Evolutionary conservation across 768 basidiomycete species (phyloP), one percentile per base, ranked within the genome.

Genomic region (Lactifluus echinatus): DNA sequence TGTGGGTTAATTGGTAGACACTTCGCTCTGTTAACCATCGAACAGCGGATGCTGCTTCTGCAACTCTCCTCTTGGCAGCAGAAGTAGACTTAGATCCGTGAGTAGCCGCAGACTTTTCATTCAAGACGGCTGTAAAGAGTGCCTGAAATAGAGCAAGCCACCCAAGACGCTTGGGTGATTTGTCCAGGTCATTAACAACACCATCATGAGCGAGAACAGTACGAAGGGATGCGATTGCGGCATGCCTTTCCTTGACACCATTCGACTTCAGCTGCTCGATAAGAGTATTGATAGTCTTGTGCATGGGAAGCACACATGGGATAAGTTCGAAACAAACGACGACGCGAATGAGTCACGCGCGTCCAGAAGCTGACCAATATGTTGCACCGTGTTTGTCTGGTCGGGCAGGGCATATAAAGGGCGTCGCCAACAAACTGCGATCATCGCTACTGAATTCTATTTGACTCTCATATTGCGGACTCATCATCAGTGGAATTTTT

Each of bases 71-170:
- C 50, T 75, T 68, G 4, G 81, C 79, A 36, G 79, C 76, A 21
- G 77, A 68, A 8, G 71, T 67, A 2, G 71, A 65, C n/a, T 72
- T 69, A 6, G 71, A 39, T 73, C 70, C 59, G 67, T 74, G 28
- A 54, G 73, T 56, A 28, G 57, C 73, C 10, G 75, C 75, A 15
- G 61, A 70, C 67, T 79, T 84, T 73, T 96, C 94, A 53, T 69
- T 74, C 21, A 72, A 65, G 45, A 93, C 83, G 2, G 79, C 72
- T 10, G 73, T 72, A 66, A 93, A 93, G 7, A 96, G 71, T 15
- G 81, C 81, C 63, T 89, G 81, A 65, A 85, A 90, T 8, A 93
- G 73, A 8, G 75, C 71, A 23, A 84, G 70, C 88, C 89, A 94
- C 45, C 69, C 66, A 42, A 72, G 55, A 29, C 66, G 65, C 31